Evolutionary conservation across 768 basidiomycete species (phyloP), one percentile per base, ranked within the genome.

Genomic region (Lactarius akahatsu): DNA sequence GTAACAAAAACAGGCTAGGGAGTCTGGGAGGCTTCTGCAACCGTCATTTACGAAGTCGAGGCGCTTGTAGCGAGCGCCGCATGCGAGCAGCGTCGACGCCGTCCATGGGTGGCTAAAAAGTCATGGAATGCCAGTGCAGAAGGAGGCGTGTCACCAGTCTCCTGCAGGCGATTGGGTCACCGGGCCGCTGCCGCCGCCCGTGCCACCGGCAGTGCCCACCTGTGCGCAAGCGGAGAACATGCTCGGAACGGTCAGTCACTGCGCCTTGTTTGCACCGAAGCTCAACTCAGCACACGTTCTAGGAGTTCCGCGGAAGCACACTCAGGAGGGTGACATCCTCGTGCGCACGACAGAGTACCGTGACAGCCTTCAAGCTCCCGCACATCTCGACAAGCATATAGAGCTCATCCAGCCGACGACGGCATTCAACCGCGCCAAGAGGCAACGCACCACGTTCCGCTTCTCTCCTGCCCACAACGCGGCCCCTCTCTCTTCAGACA

Each of bases 321-420:
- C 72, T 10, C 74, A 77, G 34, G 80, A 78, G 50, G 85, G 83
- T 6, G 84, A 87, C 32, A 73, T 77, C 26, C 73, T 88, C 50
- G 77, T 88, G 63, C 81, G 88, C 59, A 86, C 88, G 13, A 84
- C 81, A 4, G 78, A 76, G 70, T 89, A n/a, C n/a, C n/a, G n/a
- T n/a, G n/a, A 88, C 73, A 84, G 84, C 68, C 79, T 89, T n/a
- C n/a, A n/a, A n/a, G n/a, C n/a, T 7, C 88, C 88, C 0, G 76
- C 76, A 41, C 63, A 79, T 55, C 73, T 89, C 60, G 79, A 83
- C 68, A 74, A 78, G 1, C 85, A 88, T 70, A 72, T 89, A 54
- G 86, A 88, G 23, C 73, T 88, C 40, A 76, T 89, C 38, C 86
- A 89, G 62, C 88, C 88, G 0, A 89, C 88, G 1, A 89, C 86